These are phyloP conservation scores for Aspergillus sclerotiicarbonarius DNA, from an alignment of 495 filamentous ascomycete genomes.

Conservation along the genomic window DNA sequence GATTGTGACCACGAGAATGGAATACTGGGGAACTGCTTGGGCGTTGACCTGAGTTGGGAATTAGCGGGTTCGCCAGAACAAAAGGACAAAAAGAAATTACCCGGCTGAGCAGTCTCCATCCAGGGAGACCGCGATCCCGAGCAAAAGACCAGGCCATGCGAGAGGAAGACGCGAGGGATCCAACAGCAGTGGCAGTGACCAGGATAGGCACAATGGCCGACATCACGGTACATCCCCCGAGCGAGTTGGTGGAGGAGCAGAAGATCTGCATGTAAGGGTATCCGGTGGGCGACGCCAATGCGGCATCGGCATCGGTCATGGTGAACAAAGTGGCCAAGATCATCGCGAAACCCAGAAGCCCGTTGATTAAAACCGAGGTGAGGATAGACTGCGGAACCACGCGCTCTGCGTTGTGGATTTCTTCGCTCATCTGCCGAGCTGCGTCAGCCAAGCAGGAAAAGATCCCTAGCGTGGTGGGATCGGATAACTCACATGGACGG, in stretches of 20 bases:
- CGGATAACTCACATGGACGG: conserved; percentile 33
- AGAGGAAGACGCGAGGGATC: conserved; percentile 47
- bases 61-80: background rate
- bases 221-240: conserved; percentile 43
- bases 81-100: conserved; percentile 20
- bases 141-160: conserved; percentile 55
- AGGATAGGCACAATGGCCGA: conserved; percentile 41
- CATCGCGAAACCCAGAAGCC: conserved; percentile 47
- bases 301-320: conserved; percentile 37
- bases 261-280: conserved; percentile 54
- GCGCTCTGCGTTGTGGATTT: conserved; percentile 44
- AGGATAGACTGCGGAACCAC: conserved; percentile 49
- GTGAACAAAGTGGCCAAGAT: conserved; percentile 49
- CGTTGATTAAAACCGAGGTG: conserved; percentile 45
- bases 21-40: conserved; percentile 15
- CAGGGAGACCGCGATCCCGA: conserved; percentile 49
- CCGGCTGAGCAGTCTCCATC: conserved; percentile 38
- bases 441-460: background rate
- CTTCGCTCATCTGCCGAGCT: conserved; percentile 48
- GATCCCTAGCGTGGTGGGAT: background rate
- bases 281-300: conserved; percentile 30
- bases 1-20: conserved; percentile 27
- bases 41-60: conserved; percentile 7
- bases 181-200: conserved; percentile 37
- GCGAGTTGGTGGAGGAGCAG: conserved; percentile 34